A percentile compares a stretch with the other conserved stretches of the same genome.
These are phyloP conservation scores for Epithemia pelagica DNA, from an alignment of 108 stramenopile species.

Conservation along the genomic window DNA sequence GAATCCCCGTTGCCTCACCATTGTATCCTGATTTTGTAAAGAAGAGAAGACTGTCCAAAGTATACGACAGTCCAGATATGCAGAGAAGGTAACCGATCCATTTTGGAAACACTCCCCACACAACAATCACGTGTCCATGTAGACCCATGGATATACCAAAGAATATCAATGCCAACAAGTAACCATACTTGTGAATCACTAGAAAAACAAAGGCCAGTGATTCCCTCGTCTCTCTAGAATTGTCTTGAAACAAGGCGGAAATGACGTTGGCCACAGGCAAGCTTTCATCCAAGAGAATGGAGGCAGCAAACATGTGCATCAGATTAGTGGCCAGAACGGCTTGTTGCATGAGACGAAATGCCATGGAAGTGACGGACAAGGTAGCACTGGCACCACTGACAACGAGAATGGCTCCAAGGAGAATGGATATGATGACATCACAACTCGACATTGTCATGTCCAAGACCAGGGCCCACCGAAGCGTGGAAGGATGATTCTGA, in stretches of 20 bases:
- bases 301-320: slow-evolving; percentile 7
- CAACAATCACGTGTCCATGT: slow-evolving; percentile 2
- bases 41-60: neutral
- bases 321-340: slow-evolving; percentile 9
- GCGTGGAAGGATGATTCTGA: neutral
- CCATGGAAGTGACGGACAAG: neutral
- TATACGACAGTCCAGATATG: neutral
- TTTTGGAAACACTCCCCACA: slow-evolving; percentile 4
- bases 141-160: slow-evolving; percentile 8
- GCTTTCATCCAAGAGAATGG: slow-evolving; percentile 4
- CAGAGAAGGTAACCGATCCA: neutral
- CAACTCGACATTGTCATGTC: slow-evolving; percentile 9
- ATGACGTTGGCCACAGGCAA: neutral
- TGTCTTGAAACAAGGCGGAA: neutral
- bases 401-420: slow-evolving; percentile 5
- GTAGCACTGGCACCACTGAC: slow-evolving; percentile 2
- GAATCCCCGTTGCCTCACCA: neutral
- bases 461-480: slow-evolving; percentile 5
- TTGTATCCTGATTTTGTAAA: neutral
- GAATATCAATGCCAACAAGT: slow-evolving; percentile 11
- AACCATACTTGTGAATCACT: slow-evolving; percentile 12
- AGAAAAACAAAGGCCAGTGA: slow-evolving; percentile 10
- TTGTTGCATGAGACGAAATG: slow-evolving; percentile 11
- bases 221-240: neutral
- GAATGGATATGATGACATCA: slow-evolving; percentile 5